Percentiles rank a stretch among this genome's conserved stretches.
Conservation (phyloP, 1,284 basidiomycete species). For the Moesziomyces antarcticus region DNA sequence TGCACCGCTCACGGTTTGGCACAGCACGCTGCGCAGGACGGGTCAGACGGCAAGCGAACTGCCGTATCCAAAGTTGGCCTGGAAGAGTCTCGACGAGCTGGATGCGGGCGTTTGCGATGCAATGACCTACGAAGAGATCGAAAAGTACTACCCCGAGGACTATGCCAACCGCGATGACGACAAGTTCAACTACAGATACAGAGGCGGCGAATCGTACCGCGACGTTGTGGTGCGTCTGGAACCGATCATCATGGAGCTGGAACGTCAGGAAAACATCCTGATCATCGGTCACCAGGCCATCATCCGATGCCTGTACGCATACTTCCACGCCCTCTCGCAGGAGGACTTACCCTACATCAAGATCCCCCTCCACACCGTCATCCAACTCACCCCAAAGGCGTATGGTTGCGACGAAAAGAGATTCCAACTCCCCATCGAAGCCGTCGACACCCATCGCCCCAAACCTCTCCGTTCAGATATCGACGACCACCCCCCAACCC, state of each 20-base stretch:
- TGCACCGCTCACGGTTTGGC: constrained; percentile 92
- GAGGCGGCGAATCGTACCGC: constrained; percentile 90
- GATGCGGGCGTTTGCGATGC: constrained; percentile 99
- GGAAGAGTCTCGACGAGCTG: constrained; percentile 98
- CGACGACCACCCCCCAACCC: constrained; percentile 43
- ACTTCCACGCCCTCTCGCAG: constrained; percentile 92
- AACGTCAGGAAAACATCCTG: constrained; percentile 95
- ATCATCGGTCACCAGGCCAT: constrained; percentile 92
- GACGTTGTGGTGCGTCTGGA: constrained; percentile 92
- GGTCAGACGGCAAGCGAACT: constrained; percentile 87
- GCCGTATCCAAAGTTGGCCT: constrained; percentile 91
- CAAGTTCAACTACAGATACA: constrained; percentile 98
- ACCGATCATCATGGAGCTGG: constrained; percentile 98
- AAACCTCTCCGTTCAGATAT: constrained; percentile 44
- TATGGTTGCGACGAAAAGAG: constrained; percentile 99
- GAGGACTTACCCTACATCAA: constrained; percentile 97
- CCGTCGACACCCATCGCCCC: constrained; percentile 65
- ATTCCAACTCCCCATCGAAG: constrained; percentile 70
- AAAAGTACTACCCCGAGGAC: constrained; percentile 92
- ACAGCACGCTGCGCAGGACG: constrained; percentile 90
- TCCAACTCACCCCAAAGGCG: constrained; percentile 95
- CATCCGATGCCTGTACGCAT: constrained; percentile 75
- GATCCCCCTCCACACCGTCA: constrained; percentile 86
- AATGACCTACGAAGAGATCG: constrained; percentile 99
- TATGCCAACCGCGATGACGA: constrained; percentile 99